These are phyloP conservation scores for Suhomyces emberorum DNA, from an alignment of 805 yeast species.

Conservation along the genomic window DNA sequence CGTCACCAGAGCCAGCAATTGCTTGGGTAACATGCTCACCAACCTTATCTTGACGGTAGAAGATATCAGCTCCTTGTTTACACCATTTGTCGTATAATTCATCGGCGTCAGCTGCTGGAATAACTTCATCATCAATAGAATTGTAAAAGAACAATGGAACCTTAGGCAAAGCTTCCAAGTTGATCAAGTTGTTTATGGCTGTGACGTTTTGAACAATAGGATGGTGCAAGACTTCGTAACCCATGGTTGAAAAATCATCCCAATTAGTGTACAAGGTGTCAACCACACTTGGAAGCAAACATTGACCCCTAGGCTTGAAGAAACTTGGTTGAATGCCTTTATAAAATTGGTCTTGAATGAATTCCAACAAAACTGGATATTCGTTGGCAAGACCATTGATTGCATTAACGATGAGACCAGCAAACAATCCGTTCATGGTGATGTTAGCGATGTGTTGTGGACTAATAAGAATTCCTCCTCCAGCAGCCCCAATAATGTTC, in stretches of 20 bases:
- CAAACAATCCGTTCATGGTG: constrained; percentile 22
- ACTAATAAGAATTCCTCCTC: constrained; percentile 36
- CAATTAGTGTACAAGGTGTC: neutral
- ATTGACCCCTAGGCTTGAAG: neutral
- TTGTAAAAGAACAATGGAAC: constrained; percentile 12
- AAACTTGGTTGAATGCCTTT: constrained; percentile 3
- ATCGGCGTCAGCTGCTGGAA: constrained; percentile 8
- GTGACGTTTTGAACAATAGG: constrained; percentile 4
- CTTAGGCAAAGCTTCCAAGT: constrained; percentile 5
- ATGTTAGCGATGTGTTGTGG: constrained; percentile 22
- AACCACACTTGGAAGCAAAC: constrained; percentile 1
- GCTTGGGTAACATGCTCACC: constrained; percentile 26
- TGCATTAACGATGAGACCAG: constrained; percentile 29
- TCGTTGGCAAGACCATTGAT: constrained; percentile 29
- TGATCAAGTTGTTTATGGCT: neutral
- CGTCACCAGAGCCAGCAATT: constrained; percentile 13
- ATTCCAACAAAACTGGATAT: constrained; percentile 22
- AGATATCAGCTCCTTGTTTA: neutral
- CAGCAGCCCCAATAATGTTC: constrained; percentile 25
- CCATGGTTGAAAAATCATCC: constrained; percentile 1
- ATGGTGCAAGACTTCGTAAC: neutral
- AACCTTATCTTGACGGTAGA: constrained; percentile 9
- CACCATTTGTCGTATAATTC: constrained; percentile 26
- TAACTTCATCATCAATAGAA: constrained; percentile 9
- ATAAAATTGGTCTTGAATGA: constrained; percentile 4